Conservation (phyloP, 2,329 filamentous ascomycete genomes). For the Penicillium rolfsii region DNA sequence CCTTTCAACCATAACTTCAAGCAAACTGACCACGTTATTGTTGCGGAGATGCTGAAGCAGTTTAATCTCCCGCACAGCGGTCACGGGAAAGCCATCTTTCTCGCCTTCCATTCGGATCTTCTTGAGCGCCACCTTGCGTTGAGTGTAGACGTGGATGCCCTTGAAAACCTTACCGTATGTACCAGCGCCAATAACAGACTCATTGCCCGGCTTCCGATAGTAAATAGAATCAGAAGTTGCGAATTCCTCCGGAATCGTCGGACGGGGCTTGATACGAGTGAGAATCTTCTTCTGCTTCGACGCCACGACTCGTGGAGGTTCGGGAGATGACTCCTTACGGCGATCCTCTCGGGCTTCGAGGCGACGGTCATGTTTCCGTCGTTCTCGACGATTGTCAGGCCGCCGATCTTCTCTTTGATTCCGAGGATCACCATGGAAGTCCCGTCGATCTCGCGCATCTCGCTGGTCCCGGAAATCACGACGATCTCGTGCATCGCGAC, state of each 20-base stretch:
- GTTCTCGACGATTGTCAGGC: slow-evolving; percentile 47
- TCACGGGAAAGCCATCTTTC: slow-evolving; percentile 98
- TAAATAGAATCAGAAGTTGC: slow-evolving; percentile 85
- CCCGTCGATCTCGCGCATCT: slow-evolving; percentile 41
- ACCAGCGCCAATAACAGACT: slow-evolving; percentile 92
- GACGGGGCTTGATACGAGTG: slow-evolving; percentile 71
- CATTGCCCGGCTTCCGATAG: slow-evolving; percentile 93
- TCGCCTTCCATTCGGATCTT: slow-evolving; percentile 99
- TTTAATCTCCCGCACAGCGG: slow-evolving; percentile 94
- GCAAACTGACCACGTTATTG: slow-evolving; percentile 79
- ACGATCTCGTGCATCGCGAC: slow-evolving; percentile 38
- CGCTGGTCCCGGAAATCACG: slow-evolving; percentile 43
- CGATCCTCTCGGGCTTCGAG: slow-evolving; percentile 48
- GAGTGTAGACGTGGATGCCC: slow-evolving; percentile 76
- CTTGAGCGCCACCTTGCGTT: slow-evolving; percentile 83
- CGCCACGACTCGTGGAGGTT: slow-evolving; percentile 43
- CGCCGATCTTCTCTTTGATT: slow-evolving; percentile 46
- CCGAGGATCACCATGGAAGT: slow-evolving; percentile 36
- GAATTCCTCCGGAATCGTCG: slow-evolving; percentile 71
- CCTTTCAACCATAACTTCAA: slow-evolving; percentile 98
- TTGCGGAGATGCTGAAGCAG: slow-evolving; percentile 91
- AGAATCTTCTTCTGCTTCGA: slow-evolving; percentile 68
- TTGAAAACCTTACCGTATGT: slow-evolving; percentile 98
- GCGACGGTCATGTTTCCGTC: slow-evolving; percentile 40
- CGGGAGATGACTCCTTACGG: slow-evolving; percentile 52